These are phyloP conservation scores for Penicillium cinerascens DNA, from an alignment of 495 filamentous ascomycete species.

Conservation along the genomic window DNA sequence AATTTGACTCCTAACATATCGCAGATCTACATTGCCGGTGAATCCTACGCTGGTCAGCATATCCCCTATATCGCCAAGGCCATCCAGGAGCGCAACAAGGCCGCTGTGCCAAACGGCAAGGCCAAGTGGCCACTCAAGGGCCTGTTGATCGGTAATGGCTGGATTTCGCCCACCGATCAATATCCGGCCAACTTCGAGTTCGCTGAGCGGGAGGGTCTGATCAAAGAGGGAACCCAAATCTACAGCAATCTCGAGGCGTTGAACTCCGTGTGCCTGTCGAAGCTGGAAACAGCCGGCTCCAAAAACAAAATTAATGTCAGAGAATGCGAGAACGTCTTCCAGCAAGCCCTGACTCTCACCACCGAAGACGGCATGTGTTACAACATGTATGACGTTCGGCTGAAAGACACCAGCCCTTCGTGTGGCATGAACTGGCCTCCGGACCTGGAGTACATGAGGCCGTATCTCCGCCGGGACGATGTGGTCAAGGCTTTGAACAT, in stretches of 20 bases:
- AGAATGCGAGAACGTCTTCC: slow-evolving; percentile 71
- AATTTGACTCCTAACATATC: slow-evolving; percentile 20
- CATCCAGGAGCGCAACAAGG: slow-evolving; percentile 77
- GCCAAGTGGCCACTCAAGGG: slow-evolving; percentile 76
- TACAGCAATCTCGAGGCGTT: slow-evolving; percentile 66
- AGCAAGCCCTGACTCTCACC: slow-evolving; percentile 61
- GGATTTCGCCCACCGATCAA: slow-evolving; percentile 87
- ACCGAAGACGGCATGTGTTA: slow-evolving; percentile 58
- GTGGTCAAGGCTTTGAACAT: slow-evolving; percentile 79
- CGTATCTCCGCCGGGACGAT: slow-evolving; percentile 80
- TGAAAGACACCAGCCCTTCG: slow-evolving; percentile 64
- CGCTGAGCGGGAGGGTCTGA: slow-evolving; percentile 68
- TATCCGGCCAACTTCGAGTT: slow-evolving; percentile 84
- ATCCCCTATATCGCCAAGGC: slow-evolving; percentile 93
- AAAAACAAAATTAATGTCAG: slow-evolving; percentile 61
- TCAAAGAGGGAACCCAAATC: slow-evolving; percentile 60
- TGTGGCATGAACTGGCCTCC: slow-evolving; percentile 98
- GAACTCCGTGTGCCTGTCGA: slow-evolving; percentile 60
- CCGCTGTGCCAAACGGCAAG: slow-evolving; percentile 21
- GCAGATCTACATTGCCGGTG: slow-evolving; percentile 88
- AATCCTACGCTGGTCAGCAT: slow-evolving; percentile 95
- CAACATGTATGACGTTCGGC: slow-evolving; percentile 95
- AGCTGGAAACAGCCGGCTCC: slow-evolving; percentile 49
- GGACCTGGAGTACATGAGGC: slow-evolving; percentile 70
- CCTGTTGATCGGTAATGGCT: slow-evolving; percentile 92